Evolutionary conservation across 2,329 filamentous ascomycete species (phyloP).

Genomic region (Clonostachys rosea): DNA sequence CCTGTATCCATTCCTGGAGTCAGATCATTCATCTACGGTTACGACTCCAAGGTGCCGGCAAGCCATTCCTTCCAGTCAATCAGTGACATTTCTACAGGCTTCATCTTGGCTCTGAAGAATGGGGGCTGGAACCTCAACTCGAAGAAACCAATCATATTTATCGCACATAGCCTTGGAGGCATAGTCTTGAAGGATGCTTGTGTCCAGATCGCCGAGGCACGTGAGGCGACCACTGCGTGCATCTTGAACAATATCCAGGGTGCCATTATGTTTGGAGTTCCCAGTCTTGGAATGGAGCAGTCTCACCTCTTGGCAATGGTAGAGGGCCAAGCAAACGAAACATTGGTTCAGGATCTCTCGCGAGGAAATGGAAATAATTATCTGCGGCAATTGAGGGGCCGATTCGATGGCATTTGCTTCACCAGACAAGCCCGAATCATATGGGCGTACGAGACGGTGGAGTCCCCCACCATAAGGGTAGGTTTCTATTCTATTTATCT

Average conservation of each 20-base stretch:
- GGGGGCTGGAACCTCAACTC: neutral
- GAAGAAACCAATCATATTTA: neutral
- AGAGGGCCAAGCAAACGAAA: neutral
- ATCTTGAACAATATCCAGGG: neutral
- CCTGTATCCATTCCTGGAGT: neutral
- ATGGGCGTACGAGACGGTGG: neutral
- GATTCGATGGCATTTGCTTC: too few relatives aligned
- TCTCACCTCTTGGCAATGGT: neutral
- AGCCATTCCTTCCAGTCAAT: neutral
- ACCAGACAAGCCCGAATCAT: too few relatives aligned
- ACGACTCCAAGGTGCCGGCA: neutral
- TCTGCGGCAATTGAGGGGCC: too few relatives aligned
- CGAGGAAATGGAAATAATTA: neutral
- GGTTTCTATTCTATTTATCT: neutral
- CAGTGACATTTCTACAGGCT: neutral
- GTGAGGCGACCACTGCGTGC: neutral
- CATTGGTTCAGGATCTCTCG: neutral
- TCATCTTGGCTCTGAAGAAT: neutral
- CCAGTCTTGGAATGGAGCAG: neutral
- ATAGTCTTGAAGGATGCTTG: neutral
- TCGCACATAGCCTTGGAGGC: conserved; percentile 1
- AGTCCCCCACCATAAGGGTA: neutral
- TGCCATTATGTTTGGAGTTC: neutral
- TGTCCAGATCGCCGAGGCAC: neutral
- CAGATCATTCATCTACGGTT: neutral